A percentile compares a stretch with the other conserved stretches of the same genome.
phyloP scores from a whole-genome alignment of 106 monocot genomes.

The Allium fistulosum region DNA sequence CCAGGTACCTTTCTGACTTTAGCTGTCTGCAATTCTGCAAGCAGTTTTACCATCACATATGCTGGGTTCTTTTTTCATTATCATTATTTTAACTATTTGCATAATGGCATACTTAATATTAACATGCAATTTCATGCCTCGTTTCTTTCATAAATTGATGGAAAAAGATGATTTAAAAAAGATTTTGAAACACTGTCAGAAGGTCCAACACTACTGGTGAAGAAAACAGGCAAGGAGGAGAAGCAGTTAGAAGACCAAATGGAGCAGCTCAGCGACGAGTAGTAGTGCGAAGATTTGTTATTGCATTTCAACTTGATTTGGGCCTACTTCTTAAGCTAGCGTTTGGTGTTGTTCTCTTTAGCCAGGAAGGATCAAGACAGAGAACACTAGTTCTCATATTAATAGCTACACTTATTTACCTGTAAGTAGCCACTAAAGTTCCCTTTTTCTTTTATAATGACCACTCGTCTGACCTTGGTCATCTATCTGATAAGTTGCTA shows the following conservation, averaged over 20 bases:
- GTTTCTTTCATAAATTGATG: no score
- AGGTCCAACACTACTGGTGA: background rate
- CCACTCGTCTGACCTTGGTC: background rate
- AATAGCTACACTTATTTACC: slow-evolving; percentile 65
- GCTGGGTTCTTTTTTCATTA: no score
- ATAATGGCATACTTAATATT: no score
- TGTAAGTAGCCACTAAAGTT: slow-evolving; percentile 41
- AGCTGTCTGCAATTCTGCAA: no score
- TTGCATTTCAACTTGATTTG: slow-evolving; percentile 83
- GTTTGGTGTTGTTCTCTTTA: slow-evolving; percentile 69
- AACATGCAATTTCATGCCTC: no score
- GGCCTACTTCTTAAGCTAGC: slow-evolving; percentile 76
- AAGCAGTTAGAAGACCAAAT: slow-evolving; percentile 35
- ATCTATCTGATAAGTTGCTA: background rate
- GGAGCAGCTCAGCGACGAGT: slow-evolving; percentile 50
- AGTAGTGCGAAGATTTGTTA: slow-evolving; percentile 81
- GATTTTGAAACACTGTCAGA: background rate
- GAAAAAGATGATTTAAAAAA: no score
- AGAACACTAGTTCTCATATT: slow-evolving; percentile 58
- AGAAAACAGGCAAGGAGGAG: background rate
- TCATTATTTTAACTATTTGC: no score
- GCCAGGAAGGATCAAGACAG: slow-evolving; percentile 90
- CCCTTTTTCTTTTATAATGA: background rate
- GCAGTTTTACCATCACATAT: no score
- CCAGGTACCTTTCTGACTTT: no score